Conservation (phyloP, 208 protist genomes). For the Leishmania braziliensis region DNA sequence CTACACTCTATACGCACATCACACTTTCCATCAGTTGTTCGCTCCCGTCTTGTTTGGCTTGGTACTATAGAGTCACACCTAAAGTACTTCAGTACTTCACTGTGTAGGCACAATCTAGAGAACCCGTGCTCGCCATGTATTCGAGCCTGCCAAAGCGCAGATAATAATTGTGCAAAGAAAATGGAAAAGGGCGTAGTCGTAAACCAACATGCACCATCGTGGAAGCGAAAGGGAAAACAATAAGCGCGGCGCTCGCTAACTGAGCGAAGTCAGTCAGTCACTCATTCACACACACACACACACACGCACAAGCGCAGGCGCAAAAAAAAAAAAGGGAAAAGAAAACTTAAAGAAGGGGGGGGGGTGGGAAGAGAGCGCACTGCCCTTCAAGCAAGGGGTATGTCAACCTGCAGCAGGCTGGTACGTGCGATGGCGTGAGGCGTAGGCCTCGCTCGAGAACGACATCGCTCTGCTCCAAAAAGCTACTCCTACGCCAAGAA, state of each 20-base stretch:
- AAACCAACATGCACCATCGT: not conserved
- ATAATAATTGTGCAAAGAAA: not conserved
- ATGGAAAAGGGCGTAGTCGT: not conserved
- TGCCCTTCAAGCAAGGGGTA: not conserved
- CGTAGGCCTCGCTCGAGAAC: no score
- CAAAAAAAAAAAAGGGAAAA: not conserved
- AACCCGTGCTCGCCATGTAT: not conserved
- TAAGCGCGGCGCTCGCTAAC: not conserved
- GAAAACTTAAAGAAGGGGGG: not conserved
- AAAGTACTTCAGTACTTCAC: not conserved
- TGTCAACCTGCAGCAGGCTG: not conserved
- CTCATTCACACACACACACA: no score
- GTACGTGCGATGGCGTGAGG: not conserved
- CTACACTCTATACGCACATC: not conserved
- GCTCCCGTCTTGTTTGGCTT: not conserved
- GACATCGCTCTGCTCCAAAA: not conserved
- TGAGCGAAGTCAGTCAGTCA: not conserved
- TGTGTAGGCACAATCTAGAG: not conserved
- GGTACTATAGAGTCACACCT: not conserved
- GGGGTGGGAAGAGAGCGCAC: not conserved
- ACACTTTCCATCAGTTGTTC: not conserved
- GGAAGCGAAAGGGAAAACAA: not conserved
- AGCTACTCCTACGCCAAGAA: not conserved
- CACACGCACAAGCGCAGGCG: not conserved
- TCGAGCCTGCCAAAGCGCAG: not conserved